A percentile compares a stretch with the other conserved stretches of the same genome.
phyloP scores from a whole-genome alignment of 2,329 filamentous ascomycete species.

The Chaetomium olivaceum region DNA sequence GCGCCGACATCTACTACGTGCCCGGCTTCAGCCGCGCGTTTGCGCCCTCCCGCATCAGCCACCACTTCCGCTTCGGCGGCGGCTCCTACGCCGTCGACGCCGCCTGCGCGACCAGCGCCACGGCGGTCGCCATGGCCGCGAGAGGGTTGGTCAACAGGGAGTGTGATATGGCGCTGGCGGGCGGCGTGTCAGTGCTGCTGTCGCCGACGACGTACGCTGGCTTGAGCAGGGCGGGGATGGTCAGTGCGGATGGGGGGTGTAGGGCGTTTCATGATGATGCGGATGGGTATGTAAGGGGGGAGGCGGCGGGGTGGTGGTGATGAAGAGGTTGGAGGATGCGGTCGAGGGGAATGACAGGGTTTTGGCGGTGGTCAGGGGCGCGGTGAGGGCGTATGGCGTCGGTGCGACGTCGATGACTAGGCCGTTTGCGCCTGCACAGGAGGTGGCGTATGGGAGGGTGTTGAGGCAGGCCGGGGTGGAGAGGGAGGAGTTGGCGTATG shows the following conservation, averaged over 20 bases:
- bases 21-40: background rate
- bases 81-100: background rate
- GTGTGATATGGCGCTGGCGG: background rate
- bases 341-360: background rate
- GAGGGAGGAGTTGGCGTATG: background rate
- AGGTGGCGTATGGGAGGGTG: background rate
- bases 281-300: background rate
- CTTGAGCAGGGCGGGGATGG: background rate
- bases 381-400: background rate
- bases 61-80: constrained; percentile 1
- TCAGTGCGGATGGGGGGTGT: background rate
- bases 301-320: background rate
- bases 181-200: background rate
- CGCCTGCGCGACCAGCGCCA: background rate
- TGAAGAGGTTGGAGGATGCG: constrained; percentile 7
- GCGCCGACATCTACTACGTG: constrained; percentile 1
- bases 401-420: background rate
- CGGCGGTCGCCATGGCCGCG: background rate
- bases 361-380: background rate
- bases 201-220: background rate
- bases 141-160: background rate
- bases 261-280: background rate
- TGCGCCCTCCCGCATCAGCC: background rate
- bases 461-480: background rate
- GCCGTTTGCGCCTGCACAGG: background rate